Base-by-base conservation (phyloP, 768 basidiomycete genomes). In the Pisolithus marmoratus region DNA sequence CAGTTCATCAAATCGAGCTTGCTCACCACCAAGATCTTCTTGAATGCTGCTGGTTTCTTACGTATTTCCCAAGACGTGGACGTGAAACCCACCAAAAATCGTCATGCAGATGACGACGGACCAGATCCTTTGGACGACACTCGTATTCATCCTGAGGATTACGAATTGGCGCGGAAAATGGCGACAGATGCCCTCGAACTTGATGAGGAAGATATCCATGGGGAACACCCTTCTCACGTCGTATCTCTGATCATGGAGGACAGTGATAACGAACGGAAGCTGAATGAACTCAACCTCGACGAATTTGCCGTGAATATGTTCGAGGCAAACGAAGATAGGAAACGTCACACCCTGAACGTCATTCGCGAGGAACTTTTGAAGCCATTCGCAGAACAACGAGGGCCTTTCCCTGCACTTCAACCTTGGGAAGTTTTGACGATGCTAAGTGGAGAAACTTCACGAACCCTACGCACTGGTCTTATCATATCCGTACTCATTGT, bases 101-200 rank as follows among this genome's bases (percentile, higher is more conserved):
- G 78, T 36, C 76, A 78, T 46, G 69, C 71, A 53, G 82, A 85
- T 29, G 81, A 83, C 43, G 87, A 89, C 42, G 77, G 82, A 50
- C 81, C 80, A 34, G 96, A 99, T 67, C 91, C 94, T 4, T 75
- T 99, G 48, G 96, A 99, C 63, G 84, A 85, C 62, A 98, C 94
- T 36, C 89, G 96, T 19, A 91, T 99, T 49, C 96, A 99, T 63
- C 92, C 92, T 6, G 91, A 95, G 65, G 96, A 99, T 70, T 99
- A 98, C 63, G 94, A 97, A 58, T 78, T 98, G 37, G 95, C 96
- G 4, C 85, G 92, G 34, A 97, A 98, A 74, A 96, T 99, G 94
- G 95, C 95, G 36, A 90, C 91, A 19, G 94, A 97, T 68, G 93
- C 95, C 5, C 79, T 98, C 14, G 96, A 97, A 63, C 78, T 92